A percentile compares a stretch with the other conserved stretches of the same genome.
phyloP scores from a whole-genome alignment of 169 alveolate genomes.

The Neospora caninum region DNA sequence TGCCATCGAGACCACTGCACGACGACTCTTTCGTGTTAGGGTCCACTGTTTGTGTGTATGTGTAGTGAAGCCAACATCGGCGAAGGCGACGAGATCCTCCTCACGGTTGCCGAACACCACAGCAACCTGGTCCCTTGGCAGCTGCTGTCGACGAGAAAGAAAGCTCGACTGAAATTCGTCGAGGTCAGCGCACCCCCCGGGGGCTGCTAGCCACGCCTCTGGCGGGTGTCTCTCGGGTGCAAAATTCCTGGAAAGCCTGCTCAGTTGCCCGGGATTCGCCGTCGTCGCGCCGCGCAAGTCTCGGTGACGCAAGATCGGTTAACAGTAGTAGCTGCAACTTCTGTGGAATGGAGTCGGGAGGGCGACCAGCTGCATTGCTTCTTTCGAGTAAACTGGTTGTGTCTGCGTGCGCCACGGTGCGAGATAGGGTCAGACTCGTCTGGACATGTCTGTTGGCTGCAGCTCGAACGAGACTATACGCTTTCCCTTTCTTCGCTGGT shows the following conservation, averaged over 20 bases:
- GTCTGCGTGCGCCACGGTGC: too few relatives aligned
- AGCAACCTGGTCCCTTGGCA: slow-evolving; percentile 76
- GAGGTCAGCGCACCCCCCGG: slow-evolving; percentile 30
- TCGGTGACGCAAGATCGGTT: too few relatives aligned
- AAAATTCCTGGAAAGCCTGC: too few relatives aligned
- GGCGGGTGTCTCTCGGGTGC: background rate
- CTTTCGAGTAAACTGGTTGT: too few relatives aligned
- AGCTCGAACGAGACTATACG: slow-evolving; percentile 42
- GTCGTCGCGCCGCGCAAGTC: too few relatives aligned
- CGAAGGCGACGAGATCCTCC: slow-evolving; percentile 40
- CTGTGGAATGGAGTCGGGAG: too few relatives aligned
- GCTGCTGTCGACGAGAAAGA: slow-evolving; percentile 67
- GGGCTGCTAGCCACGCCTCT: background rate
- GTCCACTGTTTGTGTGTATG: background rate
- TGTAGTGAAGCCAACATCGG: slow-evolving; percentile 42
- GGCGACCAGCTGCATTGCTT: too few relatives aligned
- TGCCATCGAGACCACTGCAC: background rate
- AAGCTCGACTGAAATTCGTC: slow-evolving; percentile 58
- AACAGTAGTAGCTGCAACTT: background rate
- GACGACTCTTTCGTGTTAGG: background rate
- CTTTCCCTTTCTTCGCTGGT: slow-evolving; percentile 47
- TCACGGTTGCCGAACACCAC: slow-evolving; percentile 71
- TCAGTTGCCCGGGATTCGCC: too few relatives aligned
- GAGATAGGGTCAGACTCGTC: too few relatives aligned
- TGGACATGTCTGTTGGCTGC: background rate